Conservation (phyloP, 192 early-diverging fungal genomes). For the Coemansia sp. region DNA sequence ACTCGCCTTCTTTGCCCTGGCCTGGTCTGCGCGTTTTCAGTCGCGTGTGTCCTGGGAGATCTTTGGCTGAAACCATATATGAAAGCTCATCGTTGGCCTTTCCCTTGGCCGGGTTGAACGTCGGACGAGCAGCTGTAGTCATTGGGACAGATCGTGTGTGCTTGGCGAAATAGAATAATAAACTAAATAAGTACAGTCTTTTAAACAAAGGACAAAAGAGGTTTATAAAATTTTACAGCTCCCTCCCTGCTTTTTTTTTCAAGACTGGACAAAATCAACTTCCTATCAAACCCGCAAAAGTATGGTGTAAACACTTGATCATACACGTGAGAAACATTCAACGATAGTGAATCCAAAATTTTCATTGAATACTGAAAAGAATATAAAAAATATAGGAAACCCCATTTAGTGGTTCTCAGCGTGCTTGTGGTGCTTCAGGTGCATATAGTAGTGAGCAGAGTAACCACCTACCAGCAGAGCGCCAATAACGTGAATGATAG, state of each 20-base stretch:
- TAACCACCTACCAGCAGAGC: constrained; percentile 66
- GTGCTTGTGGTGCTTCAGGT: constrained; percentile 84
- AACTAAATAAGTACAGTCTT: neutral
- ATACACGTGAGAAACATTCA: neutral
- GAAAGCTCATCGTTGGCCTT: constrained; percentile 64
- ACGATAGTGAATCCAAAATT: neutral
- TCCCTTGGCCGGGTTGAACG: constrained; percentile 77
- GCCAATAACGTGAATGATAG: constrained; percentile 64
- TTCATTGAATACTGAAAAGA: neutral
- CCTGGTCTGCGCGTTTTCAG: constrained; percentile 77
- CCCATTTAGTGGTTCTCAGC: constrained; percentile 72
- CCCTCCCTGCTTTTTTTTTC: no score
- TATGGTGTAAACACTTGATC: neutral
- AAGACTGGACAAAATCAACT: neutral
- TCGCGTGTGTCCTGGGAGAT: constrained; percentile 74
- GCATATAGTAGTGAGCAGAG: constrained; percentile 76
- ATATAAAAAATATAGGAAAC: neutral
- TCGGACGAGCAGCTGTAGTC: constrained; percentile 74
- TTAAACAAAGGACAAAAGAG: no score
- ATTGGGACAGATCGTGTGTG: constrained; percentile 18
- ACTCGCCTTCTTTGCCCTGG: constrained; percentile 62
- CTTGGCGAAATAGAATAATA: neutral
- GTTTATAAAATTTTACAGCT: no score
- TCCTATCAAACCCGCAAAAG: neutral
- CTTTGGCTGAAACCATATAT: constrained; percentile 66